Base-by-base conservation (phyloP, 768 basidiomycete species). In the Calocera cornea region DNA sequence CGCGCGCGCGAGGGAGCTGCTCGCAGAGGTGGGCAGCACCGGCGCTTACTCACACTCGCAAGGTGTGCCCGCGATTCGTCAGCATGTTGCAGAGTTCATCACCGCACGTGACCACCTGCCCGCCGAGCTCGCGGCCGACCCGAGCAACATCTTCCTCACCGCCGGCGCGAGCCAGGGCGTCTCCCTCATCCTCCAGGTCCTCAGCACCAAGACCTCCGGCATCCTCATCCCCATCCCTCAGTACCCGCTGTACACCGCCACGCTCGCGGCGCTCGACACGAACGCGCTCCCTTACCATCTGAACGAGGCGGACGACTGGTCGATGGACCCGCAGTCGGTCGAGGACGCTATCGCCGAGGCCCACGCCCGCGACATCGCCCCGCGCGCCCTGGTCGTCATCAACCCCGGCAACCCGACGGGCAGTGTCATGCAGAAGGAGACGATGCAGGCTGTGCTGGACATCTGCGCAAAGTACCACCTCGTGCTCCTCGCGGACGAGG, bases 381-480 rank as follows among this genome's bases (percentile, higher is more conserved):
- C 92, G 64, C 92, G 89, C 72, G 93, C 89, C 3, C 84, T 99
- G 67, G 95, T 98, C 69, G 84, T 99, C 73, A 98, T 99, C 82
- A 99, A 99, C 80, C 95, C 95, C 0, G 95, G 95, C 27, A 99
- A 98, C 79, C 95, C 97, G 24, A 98, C 97, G 0, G 97, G 95
- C 44, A 85, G 88, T 2, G 82, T 95, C 64, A 83, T 99, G 12
- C 83, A 86, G 70, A 80, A 84, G 68, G 70, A 76, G 33, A 90
- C 89, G 24, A 90, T 93, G 81, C 79, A 82, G 67, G 79, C 83
- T 64, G 83, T 99, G 67, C 85, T 97, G n/a, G 78, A 84, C 31
- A 77, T 98, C 11, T 95, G 93, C 78, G 90, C 94, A 74, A 81
- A 89, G 71, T 80, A 97, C 78, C 80, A 81, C 7, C 86, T 99